Conservation (phyloP, 805 yeast species). For the Saccharomycopsis schoenii region DNA sequence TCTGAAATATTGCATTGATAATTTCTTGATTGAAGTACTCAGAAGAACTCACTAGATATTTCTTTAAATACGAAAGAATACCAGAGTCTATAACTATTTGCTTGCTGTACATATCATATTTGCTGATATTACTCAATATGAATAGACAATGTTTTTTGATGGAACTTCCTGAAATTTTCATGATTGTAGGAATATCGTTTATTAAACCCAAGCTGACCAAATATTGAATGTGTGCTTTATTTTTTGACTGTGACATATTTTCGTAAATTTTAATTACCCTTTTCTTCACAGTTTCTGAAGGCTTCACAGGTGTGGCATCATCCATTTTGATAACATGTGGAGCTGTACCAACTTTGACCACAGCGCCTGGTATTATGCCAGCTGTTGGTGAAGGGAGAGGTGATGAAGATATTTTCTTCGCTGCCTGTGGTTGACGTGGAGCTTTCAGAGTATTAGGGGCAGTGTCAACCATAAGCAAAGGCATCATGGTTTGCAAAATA, state of each 20-base stretch:
- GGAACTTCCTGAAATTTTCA: slow-evolving; percentile 14
- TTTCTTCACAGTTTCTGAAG: slow-evolving; percentile 5
- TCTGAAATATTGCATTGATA: slow-evolving; percentile 17
- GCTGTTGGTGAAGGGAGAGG: not conserved
- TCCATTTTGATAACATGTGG: not conserved
- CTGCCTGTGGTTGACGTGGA: not conserved
- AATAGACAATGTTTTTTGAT: slow-evolving; percentile 17
- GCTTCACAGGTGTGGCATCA: not conserved
- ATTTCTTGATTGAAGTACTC: slow-evolving; percentile 18
- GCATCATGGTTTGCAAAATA: slow-evolving; percentile 11
- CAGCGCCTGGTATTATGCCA: not conserved
- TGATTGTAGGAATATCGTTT: slow-evolving; percentile 13
- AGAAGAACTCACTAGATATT: slow-evolving; percentile 16
- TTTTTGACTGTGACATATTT: slow-evolving; percentile 7
- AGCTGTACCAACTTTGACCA: not conserved
- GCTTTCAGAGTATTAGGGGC: not conserved
- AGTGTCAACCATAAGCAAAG: slow-evolving; percentile 2
- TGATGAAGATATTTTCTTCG: not conserved
- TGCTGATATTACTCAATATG: slow-evolving; percentile 15
- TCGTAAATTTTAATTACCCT: slow-evolving; percentile 16
- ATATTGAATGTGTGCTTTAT: slow-evolving; percentile 10
- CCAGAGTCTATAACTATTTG: slow-evolving; percentile 17
- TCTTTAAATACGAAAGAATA: slow-evolving; percentile 14
- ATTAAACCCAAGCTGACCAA: slow-evolving; percentile 16
- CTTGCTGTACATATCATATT: slow-evolving; percentile 11